These are phyloP conservation scores for Mimosa pudica DNA, from an alignment of 306 rosid species.

Conservation along the genomic window DNA sequence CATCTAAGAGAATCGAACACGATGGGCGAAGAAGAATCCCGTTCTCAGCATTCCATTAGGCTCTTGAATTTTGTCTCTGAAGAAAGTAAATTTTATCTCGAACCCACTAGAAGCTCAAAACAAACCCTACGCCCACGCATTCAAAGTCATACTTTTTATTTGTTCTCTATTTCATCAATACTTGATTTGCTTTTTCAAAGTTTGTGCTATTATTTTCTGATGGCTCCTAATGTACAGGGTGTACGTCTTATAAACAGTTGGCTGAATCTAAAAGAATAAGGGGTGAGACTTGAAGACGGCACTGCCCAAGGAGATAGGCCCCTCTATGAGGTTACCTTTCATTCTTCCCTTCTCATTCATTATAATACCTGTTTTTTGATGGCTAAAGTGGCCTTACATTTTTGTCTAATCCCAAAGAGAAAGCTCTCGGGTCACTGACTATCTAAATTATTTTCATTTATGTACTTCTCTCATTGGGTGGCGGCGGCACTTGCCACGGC, in stretches of 20 bases:
- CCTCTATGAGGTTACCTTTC: slow-evolving; percentile 68
- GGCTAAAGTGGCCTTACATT: no score
- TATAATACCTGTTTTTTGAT: no score
- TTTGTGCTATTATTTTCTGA: slow-evolving; percentile 11
- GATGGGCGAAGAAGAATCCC: slow-evolving; percentile 73
- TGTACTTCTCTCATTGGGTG: no score
- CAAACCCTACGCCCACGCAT: background rate
- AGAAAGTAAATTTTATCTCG: slow-evolving; percentile 57
- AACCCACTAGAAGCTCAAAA: background rate
- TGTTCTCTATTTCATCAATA: background rate
- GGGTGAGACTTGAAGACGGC: slow-evolving; percentile 92
- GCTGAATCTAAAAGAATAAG: slow-evolving; percentile 73
- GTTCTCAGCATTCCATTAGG: slow-evolving; percentile 49
- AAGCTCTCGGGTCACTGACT: no score
- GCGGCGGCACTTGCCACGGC: no score
- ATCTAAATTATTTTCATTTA: no score
- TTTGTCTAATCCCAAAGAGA: no score
- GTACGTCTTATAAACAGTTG: slow-evolving; percentile 46
- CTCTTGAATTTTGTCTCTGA: slow-evolving; percentile 88
- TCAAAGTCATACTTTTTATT: background rate
- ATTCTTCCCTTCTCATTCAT: no score
- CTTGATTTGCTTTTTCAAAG: background rate
- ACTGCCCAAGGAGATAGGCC: slow-evolving; percentile 92
- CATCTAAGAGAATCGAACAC: slow-evolving; percentile 4
- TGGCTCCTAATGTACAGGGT: background rate